Evolutionary conservation across 2,329 filamentous ascomycete species (phyloP).

Genomic region (Pseudogymnoascus sp.): DNA sequence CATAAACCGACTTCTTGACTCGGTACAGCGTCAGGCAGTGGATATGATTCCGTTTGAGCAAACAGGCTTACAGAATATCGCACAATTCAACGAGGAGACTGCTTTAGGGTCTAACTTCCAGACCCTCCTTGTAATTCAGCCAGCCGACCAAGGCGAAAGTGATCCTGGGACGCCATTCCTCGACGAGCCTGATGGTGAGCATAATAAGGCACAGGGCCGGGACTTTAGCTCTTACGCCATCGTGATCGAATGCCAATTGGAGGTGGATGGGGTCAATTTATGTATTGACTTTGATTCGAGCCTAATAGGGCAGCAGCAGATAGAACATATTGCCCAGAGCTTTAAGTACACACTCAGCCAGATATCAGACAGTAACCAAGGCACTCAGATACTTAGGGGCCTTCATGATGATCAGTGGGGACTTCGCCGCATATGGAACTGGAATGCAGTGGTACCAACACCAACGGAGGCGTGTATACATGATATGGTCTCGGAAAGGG

Average conservation of each 20-base stretch:
- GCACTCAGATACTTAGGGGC: neutral
- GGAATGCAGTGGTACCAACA: neutral
- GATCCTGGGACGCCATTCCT: neutral
- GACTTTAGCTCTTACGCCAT: conserved; percentile 6
- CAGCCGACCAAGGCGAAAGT: neutral
- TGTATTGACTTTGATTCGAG: conserved; percentile 6
- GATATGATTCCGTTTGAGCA: conserved; percentile 46
- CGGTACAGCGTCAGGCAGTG: conserved; percentile 28
- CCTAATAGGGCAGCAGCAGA: neutral
- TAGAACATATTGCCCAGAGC: neutral
- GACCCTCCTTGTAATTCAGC: conserved; percentile 19
- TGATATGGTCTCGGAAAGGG: neutral
- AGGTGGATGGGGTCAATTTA: conserved; percentile 1
- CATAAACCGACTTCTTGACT: neutral
- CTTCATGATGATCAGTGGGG: neutral
- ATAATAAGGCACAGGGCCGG: neutral
- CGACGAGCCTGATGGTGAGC: neutral
- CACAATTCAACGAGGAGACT: conserved; percentile 12
- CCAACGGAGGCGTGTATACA: conserved; percentile 3
- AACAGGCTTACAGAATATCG: conserved; percentile 23
- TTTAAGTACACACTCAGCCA: neutral
- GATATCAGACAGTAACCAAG: neutral
- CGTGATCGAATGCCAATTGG: neutral
- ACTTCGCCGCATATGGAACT: neutral
- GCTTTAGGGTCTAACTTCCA: conserved; percentile 17